These are phyloP conservation scores for Lentinula raphanica DNA, from an alignment of 768 basidiomycete species.

Conservation along the genomic window DNA sequence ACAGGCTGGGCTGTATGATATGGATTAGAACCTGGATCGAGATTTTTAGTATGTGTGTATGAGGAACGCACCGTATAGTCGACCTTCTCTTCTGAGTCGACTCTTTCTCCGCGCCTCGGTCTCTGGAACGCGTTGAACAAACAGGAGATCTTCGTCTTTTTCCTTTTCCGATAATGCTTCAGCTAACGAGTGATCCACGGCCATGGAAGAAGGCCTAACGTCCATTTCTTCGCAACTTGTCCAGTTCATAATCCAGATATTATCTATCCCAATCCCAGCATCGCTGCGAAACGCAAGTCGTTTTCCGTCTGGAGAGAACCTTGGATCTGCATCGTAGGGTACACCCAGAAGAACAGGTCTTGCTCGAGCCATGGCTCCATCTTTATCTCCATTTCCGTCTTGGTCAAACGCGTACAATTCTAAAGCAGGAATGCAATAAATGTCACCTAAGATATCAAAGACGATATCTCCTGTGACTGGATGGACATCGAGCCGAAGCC, in stretches of 20 bases:
- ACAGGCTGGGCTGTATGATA: conserved; percentile 22
- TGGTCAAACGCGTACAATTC: conserved; percentile 20
- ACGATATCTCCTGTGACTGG: conserved; percentile 66
- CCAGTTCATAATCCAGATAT: conserved; percentile 70
- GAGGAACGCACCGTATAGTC: neutral
- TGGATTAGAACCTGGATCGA: neutral
- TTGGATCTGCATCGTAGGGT: conserved; percentile 68
- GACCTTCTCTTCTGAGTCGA: conserved; percentile 7
- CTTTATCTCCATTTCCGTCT: too few relatives aligned
- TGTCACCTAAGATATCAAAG: conserved; percentile 71
- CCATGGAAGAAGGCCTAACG: conserved; percentile 27
- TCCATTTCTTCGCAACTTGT: conserved; percentile 58
- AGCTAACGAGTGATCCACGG: neutral
- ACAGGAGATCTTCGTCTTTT: conserved; percentile 26
- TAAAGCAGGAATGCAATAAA: conserved; percentile 60
- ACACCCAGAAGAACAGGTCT: conserved; percentile 58
- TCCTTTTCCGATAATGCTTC: neutral
- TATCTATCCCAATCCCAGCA: conserved; percentile 66
- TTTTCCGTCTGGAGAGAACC: conserved; percentile 64
- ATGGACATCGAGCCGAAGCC: conserved; percentile 70
- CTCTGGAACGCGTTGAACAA: conserved; percentile 44
- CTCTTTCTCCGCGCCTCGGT: conserved; percentile 28
- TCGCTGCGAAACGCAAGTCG: conserved; percentile 65
- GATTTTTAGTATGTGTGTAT: neutral
- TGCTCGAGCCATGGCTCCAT: conserved; percentile 37